Base-by-base conservation (phyloP, 2,329 filamentous ascomycete genomes). In the Exophiala lecanii-corni region DNA sequence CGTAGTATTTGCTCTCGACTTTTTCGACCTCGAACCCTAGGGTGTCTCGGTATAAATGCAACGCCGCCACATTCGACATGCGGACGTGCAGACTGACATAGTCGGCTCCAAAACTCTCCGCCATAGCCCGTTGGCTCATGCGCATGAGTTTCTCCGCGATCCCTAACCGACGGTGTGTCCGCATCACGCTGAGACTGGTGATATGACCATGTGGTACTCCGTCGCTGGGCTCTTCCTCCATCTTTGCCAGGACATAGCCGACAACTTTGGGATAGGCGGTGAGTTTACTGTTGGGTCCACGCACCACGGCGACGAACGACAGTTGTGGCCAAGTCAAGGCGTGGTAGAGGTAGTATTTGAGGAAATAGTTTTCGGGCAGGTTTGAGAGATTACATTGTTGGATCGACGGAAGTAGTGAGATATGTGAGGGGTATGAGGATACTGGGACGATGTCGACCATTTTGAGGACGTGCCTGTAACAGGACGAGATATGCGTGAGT, bases 321-420 rank as follows among this genome's bases (percentile, higher is more conserved):
- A 98, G 81, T 70, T 97, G 91, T 34, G 92, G 92, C 92, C 92
- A 98, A 58, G 89, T 94, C 55, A 97, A 81, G 12, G 91, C 89
- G 70, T 98, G 92, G 78, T 98, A 98, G 61, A 98, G 82, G 74
- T 98, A 98, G 77, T 98, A 98, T 78, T 98, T 98, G 70, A 95
- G 86, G 67, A 97, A 97, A 79, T 98, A 98, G 76, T 98, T 98
- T 70, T 98, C 92, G 54, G 92, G 92, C 41, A 98, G 78, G 73
- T 98, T 98, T 66, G 94, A 94, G 64, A 98, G 89, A 74, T 98
- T 97, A 63, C 91, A 91, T 68, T 94, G 89, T 72, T 98, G 92
- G 63, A 98, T 84, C 53, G 87, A 75, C 55, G 80, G 83, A 56
- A 98, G 81, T 53, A 92, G 74, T 54, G 91, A 84, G 69, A 98